Percentiles rank a stretch among this genome's conserved stretches.
These are phyloP conservation scores for Alternaria hordeiaustralica DNA, from an alignment of 2,329 filamentous ascomycete genomes.

Conservation along the genomic window DNA sequence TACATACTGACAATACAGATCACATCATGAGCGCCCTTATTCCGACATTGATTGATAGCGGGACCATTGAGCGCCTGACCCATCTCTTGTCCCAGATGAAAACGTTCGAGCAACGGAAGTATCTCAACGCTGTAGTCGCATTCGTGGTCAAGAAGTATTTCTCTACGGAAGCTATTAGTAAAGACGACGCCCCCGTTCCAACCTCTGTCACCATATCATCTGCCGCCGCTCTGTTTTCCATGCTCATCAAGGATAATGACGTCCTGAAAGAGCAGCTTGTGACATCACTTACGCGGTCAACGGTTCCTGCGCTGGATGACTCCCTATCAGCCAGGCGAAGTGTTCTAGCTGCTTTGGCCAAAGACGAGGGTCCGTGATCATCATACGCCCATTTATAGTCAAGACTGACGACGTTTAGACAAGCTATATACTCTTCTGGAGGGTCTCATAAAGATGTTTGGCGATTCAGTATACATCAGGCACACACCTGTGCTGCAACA, in stretches of 20 bases:
- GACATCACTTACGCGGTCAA: slow-evolving; percentile 50
- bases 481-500: slow-evolving; percentile 86
- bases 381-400: not conserved
- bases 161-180: slow-evolving; percentile 6
- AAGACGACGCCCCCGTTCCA: slow-evolving; percentile 18
- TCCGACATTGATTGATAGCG: slow-evolving; percentile 16
- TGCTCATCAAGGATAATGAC: slow-evolving; percentile 36
- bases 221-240: slow-evolving; percentile 29
- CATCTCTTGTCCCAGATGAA: slow-evolving; percentile 53
- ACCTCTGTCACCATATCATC: slow-evolving; percentile 31
- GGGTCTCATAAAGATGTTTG: slow-evolving; percentile 75
- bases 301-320: slow-evolving; percentile 34
- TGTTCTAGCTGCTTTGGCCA: slow-evolving; percentile 51
- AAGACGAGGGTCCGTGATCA: slow-evolving; percentile 48
- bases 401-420: slow-evolving; percentile 29
- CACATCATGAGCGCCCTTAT: slow-evolving; percentile 27
- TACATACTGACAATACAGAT: slow-evolving; percentile 25
- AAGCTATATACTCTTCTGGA: slow-evolving; percentile 67
- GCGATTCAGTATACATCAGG: slow-evolving; percentile 84
- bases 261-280: slow-evolving; percentile 40
- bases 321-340: slow-evolving; percentile 42
- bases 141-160: slow-evolving; percentile 34
- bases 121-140: slow-evolving; percentile 45
- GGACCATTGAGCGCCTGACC: slow-evolving; percentile 30
- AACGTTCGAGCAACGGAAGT: slow-evolving; percentile 57